Evolutionary conservation across 345 rosid species (phyloP), one percentile per base, ranked within the genome.

Genomic region (Melastoma malabathricum): DNA sequence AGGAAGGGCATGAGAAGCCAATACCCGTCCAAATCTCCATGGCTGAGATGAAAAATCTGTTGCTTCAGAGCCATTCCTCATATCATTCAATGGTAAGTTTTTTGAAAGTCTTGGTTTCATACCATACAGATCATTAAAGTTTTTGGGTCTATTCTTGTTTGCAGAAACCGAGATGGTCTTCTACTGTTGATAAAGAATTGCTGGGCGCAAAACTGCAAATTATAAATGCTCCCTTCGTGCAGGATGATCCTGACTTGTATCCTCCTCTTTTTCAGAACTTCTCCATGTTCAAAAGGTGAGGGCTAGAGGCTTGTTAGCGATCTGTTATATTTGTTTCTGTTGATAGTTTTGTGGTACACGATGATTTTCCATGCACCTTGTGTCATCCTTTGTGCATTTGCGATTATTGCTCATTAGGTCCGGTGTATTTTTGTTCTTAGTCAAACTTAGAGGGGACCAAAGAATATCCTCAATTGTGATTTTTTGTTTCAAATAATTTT

Each of bases 201-300:
- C 25, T 69, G 19, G 18, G 54, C 60, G 85, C 79, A 39, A 82
- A 82, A 80, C 65, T 62, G 10, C 83, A 78, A 68, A 84, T 90
- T 20, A 75, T 73, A 71, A 82, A 71, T 68, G 75, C 93, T 25
- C 82, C 82, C 2, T 53, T 69, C 29, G 16, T 67, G 50, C 54
- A 72, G 62, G 66, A 68, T 47, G 76, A 84, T 69, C 67, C 58
- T 10, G 51, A 34, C 50, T 83, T 90, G 43, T 78, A 80, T 44
- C 72, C 78, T 58, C 80, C 92, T 74, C 66, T 86, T 54, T 90
- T 69, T 69, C 71, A 77, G 57, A 90, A 84, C 48, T 54, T 80
- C 47, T 86, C 96, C 54, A 77, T 63, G 76, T 90, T 90, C 78
- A 80, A 72, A 72, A 82, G 78, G 98, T 80, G 51, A 61, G 56